Conservation (phyloP, 2,329 filamentous ascomycete genomes). For the Fusarium sp. region DNA sequence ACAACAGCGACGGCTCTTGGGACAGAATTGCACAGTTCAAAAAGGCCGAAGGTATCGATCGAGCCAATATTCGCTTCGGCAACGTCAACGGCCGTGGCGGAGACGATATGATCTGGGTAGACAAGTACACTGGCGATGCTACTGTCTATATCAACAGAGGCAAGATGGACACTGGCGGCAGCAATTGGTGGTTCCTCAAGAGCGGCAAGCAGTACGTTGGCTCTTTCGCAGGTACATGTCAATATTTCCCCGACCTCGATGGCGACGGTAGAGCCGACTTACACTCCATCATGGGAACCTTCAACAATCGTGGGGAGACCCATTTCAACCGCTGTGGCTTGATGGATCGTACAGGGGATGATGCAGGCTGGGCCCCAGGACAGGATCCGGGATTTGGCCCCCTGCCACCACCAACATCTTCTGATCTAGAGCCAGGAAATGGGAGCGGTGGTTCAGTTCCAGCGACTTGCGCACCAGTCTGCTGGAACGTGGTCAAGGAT, state of each 20-base stretch:
- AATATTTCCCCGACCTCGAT: constrained; percentile 12
- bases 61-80: constrained; percentile 25
- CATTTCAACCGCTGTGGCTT: neutral
- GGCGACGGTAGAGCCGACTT: constrained; percentile 2
- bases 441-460: neutral
- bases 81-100: constrained; percentile 16
- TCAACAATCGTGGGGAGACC: neutral
- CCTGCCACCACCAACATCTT: no score
- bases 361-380: constrained; percentile 1
- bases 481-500: no score
- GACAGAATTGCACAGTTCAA: constrained; percentile 15
- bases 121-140: constrained; percentile 26
- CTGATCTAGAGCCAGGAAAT: no score
- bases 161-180: constrained; percentile 12
- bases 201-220: constrained; percentile 1
- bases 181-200: constrained; percentile 24
- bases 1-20: constrained; percentile 12
- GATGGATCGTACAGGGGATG: neutral
- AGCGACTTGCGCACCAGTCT: no score
- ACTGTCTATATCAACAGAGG: constrained; percentile 7
- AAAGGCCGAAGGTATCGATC: constrained; percentile 8
- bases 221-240: constrained; percentile 3
- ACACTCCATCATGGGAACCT: neutral
- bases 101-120: constrained; percentile 26
- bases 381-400: neutral